Evolutionary conservation across 345 rosid genomes (phyloP).

Genomic region (Aethionema arabicum): DNA sequence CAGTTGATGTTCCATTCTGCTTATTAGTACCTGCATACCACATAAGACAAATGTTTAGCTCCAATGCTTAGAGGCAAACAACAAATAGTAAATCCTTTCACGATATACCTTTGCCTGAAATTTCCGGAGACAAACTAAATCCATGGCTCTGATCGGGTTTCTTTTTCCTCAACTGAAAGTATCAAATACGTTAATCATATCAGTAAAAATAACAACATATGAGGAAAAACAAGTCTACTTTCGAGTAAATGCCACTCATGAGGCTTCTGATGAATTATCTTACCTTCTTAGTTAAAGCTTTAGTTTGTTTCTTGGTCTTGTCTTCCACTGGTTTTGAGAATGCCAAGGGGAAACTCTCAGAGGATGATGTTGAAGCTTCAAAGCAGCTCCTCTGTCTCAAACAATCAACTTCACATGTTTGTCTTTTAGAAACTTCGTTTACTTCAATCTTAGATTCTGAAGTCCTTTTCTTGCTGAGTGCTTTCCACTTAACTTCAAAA

Average conservation of each 20-base stretch:
- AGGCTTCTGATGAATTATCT: not conserved
- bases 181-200: not conserved
- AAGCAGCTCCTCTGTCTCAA: constrained; percentile 39
- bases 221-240: not conserved
- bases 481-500: constrained; percentile 69
- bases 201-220: constrained; percentile 7
- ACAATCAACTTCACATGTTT: constrained; percentile 32
- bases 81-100: constrained; percentile 20
- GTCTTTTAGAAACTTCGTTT: constrained; percentile 2
- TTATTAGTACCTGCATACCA: constrained; percentile 32
- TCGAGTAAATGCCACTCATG: too few species aligned
- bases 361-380: constrained; percentile 39
- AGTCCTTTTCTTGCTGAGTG: constrained; percentile 51
- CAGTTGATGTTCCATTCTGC: constrained; percentile 33
- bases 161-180: constrained; percentile 34
- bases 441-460: constrained; percentile 31
- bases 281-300: constrained; percentile 36
- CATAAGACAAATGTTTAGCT: constrained; percentile 16
- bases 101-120: constrained; percentile 57
- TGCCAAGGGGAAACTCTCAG: constrained; percentile 32
- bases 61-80: constrained; percentile 30
- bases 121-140: constrained; percentile 30
- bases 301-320: constrained; percentile 2
- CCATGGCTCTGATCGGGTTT: constrained; percentile 35
- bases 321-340: constrained; percentile 37